Evolutionary conservation across 257 asterid species (phyloP), one percentile per base, ranked within the genome.

Genomic region (Ballota nigra): DNA sequence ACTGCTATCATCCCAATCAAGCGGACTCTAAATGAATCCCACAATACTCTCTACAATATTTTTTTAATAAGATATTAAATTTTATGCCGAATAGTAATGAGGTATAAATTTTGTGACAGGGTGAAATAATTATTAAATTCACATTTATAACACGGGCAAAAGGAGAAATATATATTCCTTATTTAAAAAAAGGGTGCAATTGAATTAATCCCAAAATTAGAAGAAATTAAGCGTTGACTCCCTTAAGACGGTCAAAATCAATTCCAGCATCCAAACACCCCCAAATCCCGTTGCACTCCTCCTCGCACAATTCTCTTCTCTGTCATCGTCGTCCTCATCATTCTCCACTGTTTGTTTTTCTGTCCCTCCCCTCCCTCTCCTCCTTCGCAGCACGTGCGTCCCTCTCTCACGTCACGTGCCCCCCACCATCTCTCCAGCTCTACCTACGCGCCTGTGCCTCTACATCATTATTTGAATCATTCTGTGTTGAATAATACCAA

Each of bases 381-480:
- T 53, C 53, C 71, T 61, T 11, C 63, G 15, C 1, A 68, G 79
- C 82, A 78, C 82, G 82, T 78, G 82, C 79, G 76, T 18, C 68
- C 64, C 73, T 31, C 69, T 63, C 79, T 23, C 76, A 74, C 76
- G 83, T 78, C 83, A 74, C 77, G 79, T 79, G 79, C 79, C 68
- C 62, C 45, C 80, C 76, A 77, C 75, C 82, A 52, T 64, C 64
- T 23, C 62, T 34, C 72, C 78, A 66, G 73, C 79, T 53, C 59
- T 8, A 28, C 36, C 16, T 16, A 22, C 57, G 53, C 77, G 72
- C 77, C 70, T 65, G 71, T 61, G 26, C 62, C 80, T 26, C 1
- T 7, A 12, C 68, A 40, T 66, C 67, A 49, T 33, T 60, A 57
- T 67, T 63, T 45, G 66, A 59, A 69, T 74, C 66, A 45, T n/a